phyloP scores from a whole-genome alignment of 495 filamentous ascomycete genomes.

The Collariella sp. region DNA sequence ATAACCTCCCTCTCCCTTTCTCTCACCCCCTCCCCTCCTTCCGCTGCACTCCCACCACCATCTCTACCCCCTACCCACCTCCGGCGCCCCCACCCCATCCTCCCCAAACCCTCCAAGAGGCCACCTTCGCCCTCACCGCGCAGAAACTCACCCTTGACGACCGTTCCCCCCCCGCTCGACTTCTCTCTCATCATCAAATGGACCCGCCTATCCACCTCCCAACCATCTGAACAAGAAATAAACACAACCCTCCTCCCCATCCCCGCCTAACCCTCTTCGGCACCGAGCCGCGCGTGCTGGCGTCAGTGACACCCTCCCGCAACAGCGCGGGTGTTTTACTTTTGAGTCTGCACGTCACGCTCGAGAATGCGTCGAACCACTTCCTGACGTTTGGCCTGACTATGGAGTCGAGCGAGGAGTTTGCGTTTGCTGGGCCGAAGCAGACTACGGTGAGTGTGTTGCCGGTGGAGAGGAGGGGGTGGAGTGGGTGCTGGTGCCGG shows the following conservation, averaged over 20 bases:
- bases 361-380: constrained; percentile 92
- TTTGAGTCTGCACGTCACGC: constrained; percentile 48
- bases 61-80: constrained; percentile 21
- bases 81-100: constrained; percentile 29
- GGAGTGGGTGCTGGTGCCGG: constrained; percentile 59
- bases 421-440: constrained; percentile 89
- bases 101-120: constrained; percentile 58
- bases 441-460: constrained; percentile 64
- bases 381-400: constrained; percentile 83
- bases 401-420: constrained; percentile 88
- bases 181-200: constrained; percentile 70
- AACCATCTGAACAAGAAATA: not conserved
- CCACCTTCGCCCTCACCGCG: constrained; percentile 60
- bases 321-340: constrained; percentile 20
- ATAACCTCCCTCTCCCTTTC: constrained; percentile 51
- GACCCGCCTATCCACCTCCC: constrained; percentile 42
- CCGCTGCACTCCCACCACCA: constrained; percentile 29
- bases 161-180: constrained; percentile 59
- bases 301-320: constrained; percentile 41
- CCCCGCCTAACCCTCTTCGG: constrained; percentile 71
- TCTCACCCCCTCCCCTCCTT: constrained; percentile 41
- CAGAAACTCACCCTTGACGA: constrained; percentile 75
- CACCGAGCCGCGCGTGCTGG: constrained; percentile 82
- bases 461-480: constrained; percentile 66
- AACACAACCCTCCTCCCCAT: constrained; percentile 59